Evolutionary conservation across 2,329 filamentous ascomycete genomes (phyloP), one percentile per base, ranked within the genome.

Genomic region (Hymenoscyphus infarciens): DNA sequence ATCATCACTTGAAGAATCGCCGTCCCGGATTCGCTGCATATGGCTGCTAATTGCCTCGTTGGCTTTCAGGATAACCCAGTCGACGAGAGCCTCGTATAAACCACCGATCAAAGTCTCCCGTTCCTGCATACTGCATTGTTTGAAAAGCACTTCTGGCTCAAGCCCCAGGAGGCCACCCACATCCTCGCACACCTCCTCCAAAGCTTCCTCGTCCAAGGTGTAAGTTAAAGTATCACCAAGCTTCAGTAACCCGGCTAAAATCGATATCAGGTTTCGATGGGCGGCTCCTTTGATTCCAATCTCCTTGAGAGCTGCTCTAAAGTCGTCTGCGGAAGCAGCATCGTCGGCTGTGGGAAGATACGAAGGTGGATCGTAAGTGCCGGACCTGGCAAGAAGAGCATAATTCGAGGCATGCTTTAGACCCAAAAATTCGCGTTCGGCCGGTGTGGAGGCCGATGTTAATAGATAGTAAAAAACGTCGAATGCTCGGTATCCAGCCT

Each of bases 401-500:
- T 98, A 99, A 53, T 84, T 82, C 3, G 90, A 89, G 2, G 91
- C 85, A 8, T 87, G 81, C 76, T 92, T 90, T 33, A 99, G 83
- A 29, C 89, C 87, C 15, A 99, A 79, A 64, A 93, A 96, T 74
- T 98, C 94, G 61, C 92, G 83, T 77, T 99, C 95, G 1, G 92
- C 88, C 3, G 89, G 87, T 1, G 91, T 95, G 0, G 95, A 96
- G 0, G 91, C 90, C n/a, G 90, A 92, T 0, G 93, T 96, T 52
- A 98, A 82, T 0, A 99, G 85, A 72, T 97, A 98, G 78, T 99
- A 98, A 74, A 99, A 98, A 57, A 96, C 95, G 73, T 99, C 94
- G 70, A 99, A 99, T 3, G 94, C 95, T 66, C 95, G 88, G 76
- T 92, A 92, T 13, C 95, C 95, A 6, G 86, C 73, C 73, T 97